Evolutionary conservation across 176 grass and related monocot genomes (phyloP).

Genomic region (Oryza nivara): DNA sequence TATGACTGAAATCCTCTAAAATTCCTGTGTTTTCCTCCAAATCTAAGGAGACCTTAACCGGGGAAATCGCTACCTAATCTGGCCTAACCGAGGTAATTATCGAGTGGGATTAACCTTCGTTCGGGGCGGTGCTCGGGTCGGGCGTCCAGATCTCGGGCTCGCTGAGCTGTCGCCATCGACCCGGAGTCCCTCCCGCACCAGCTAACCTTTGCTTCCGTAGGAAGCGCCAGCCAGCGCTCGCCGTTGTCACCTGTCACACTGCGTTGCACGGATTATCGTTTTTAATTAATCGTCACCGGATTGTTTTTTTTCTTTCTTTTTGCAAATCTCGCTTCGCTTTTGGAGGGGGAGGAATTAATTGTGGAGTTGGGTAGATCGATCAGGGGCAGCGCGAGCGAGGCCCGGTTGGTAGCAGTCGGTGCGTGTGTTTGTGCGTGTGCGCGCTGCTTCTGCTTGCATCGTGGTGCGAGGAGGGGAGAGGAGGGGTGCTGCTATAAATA

Average conservation of each 20-base stretch:
- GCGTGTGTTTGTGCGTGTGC: background rate
- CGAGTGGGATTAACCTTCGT: background rate
- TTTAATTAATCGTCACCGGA: background rate
- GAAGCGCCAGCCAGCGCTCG: slow-evolving; percentile 49
- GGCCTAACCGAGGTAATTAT: slow-evolving; percentile 32
- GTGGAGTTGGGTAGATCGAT: slow-evolving; percentile 39
- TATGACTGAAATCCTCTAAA: too few relatives aligned
- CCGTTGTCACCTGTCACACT: slow-evolving; percentile 2
- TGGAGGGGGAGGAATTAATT: background rate
- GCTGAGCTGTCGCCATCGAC: slow-evolving; percentile 65
- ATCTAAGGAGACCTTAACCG: background rate
- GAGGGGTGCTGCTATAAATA: slow-evolving; percentile 44
- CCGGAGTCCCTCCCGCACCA: background rate
- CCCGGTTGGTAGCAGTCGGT: slow-evolving; percentile 69
- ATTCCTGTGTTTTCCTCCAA: too few relatives aligned
- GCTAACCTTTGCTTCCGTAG: slow-evolving; percentile 52
- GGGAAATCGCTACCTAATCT: slow-evolving; percentile 13
- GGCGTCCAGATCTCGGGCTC: slow-evolving; percentile 43
- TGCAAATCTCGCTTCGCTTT: background rate
- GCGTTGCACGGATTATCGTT: slow-evolving; percentile 32
- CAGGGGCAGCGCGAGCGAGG: background rate
- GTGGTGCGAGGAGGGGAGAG: background rate
- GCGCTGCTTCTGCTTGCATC: background rate
- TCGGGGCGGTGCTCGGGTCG: slow-evolving; percentile 17
- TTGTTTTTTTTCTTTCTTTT: background rate